Percentiles rank a stretch among this genome's conserved stretches.
phyloP scores from a whole-genome alignment of 2,329 filamentous ascomycete species.

The Penicillium sp. region DNA sequence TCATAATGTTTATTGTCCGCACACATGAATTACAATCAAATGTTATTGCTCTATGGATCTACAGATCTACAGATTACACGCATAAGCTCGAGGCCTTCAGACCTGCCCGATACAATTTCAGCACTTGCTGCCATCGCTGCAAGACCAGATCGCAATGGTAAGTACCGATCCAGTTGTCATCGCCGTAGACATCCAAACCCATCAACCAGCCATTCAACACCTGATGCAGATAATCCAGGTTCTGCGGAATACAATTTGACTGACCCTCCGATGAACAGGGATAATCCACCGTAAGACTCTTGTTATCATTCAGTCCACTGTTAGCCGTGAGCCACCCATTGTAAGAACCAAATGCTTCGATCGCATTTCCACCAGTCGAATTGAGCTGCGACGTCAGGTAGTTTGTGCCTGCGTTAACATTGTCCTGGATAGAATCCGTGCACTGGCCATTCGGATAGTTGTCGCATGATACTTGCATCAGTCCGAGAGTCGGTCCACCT shows the following conservation, averaged over 20 bases:
- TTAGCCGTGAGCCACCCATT: constrained; percentile 37
- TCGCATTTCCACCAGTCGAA: constrained; percentile 26
- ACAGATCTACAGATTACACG: neutral
- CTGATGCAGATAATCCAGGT: constrained; percentile 37
- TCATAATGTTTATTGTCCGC: no score
- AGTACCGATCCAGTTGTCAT: constrained; percentile 23
- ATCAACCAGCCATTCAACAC: constrained; percentile 38
- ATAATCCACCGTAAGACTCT: constrained; percentile 28
- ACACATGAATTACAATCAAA: no score
- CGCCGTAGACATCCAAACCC: constrained; percentile 33
- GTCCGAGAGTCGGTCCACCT: constrained; percentile 33
- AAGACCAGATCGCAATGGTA: constrained; percentile 19
- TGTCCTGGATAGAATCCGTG: constrained; percentile 33
- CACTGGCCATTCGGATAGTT: constrained; percentile 37
- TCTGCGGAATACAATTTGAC: constrained; percentile 31
- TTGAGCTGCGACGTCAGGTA: constrained; percentile 28
- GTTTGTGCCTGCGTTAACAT: constrained; percentile 34
- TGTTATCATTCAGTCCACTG: constrained; percentile 28
- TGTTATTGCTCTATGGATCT: neutral
- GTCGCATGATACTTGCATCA: constrained; percentile 36
- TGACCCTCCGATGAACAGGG: constrained; percentile 28
- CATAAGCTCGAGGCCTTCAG: neutral
- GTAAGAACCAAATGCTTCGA: constrained; percentile 34
- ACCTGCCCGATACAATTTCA: neutral
- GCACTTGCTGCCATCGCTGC: constrained; percentile 16